Evolutionary conservation across 306 rosid species (phyloP).

Genomic region (Lablab purpureus): DNA sequence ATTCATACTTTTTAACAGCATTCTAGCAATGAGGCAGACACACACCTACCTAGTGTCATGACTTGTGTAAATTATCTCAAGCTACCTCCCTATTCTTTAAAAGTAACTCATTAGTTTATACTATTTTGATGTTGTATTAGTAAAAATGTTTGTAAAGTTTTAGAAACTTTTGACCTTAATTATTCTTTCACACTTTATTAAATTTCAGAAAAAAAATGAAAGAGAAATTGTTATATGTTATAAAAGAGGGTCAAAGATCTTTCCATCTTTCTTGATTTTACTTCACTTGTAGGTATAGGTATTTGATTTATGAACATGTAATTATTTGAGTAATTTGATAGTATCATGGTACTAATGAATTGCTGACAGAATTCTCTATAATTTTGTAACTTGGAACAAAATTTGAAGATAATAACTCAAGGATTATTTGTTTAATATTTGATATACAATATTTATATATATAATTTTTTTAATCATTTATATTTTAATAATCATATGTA

Average conservation of each 20-base stretch:
- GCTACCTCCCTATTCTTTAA: slow-evolving; percentile 95
- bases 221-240: slow-evolving; percentile 91
- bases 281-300: slow-evolving; percentile 19
- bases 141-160: background rate
- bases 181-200: slow-evolving; percentile 20
- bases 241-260: slow-evolving; percentile 95
- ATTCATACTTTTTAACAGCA: slow-evolving; percentile 59
- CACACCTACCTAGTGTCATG: slow-evolving; percentile 96
- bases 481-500: too few species aligned
- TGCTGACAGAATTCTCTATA: too few species aligned
- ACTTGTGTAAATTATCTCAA: slow-evolving; percentile 98
- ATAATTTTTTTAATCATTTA: too few species aligned
- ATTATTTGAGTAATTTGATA: slow-evolving; percentile 67
- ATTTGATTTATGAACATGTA: slow-evolving; percentile 65
- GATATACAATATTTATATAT: too few species aligned
- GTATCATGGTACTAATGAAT: too few species aligned
- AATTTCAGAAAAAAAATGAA: slow-evolving; percentile 89
- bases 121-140: slow-evolving; percentile 27
- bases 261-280: slow-evolving; percentile 84
- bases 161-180: slow-evolving; percentile 5
- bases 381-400: too few species aligned
- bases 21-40: slow-evolving; percentile 66
- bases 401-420: too few species aligned
- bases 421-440: too few species aligned
- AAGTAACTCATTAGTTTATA: slow-evolving; percentile 53